phyloP scores from a whole-genome alignment of 495 filamentous ascomycete species.

The Hypoxylon fragiforme region DNA sequence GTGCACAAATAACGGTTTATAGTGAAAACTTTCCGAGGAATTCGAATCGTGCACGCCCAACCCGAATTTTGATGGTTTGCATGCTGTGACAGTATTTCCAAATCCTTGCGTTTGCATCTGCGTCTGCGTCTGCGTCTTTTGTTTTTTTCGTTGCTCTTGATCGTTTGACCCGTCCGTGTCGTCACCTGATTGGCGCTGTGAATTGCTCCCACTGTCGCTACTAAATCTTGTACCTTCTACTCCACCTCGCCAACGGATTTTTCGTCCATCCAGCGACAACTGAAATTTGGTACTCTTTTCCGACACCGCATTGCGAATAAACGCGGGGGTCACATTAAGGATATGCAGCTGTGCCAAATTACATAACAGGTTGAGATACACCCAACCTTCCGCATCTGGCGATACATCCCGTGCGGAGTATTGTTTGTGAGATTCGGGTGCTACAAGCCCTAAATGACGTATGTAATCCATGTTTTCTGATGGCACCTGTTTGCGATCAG shows the following conservation, averaged over 20 bases:
- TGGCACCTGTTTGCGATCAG: constrained; percentile 65
- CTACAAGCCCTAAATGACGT: constrained; percentile 66
- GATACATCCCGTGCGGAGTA: constrained; percentile 49
- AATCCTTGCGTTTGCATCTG: constrained; percentile 17
- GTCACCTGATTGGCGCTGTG: constrained; percentile 43
- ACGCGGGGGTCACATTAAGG: constrained; percentile 72
- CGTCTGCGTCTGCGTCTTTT: constrained; percentile 37
- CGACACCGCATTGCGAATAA: constrained; percentile 67
- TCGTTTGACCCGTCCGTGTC: constrained; percentile 46
- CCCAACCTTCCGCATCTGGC: constrained; percentile 65
- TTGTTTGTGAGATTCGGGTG: constrained; percentile 43
- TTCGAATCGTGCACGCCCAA: constrained; percentile 39
- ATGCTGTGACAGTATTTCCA: constrained; percentile 33
- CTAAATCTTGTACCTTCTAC: constrained; percentile 60
- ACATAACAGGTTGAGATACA: constrained; percentile 78
- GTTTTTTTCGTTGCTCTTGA: constrained; percentile 42
- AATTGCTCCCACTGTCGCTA: constrained; percentile 56
- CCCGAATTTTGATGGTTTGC: constrained; percentile 44
- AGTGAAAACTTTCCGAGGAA: constrained; percentile 57
- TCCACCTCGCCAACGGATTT: constrained; percentile 75
- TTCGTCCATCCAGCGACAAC: constrained; percentile 70
- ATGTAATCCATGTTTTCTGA: constrained; percentile 77
- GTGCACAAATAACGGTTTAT: constrained; percentile 64
- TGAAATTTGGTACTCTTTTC: constrained; percentile 71
- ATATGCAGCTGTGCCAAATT: constrained; percentile 83